These are phyloP conservation scores for Mangifera indica DNA, from an alignment of 345 rosid genomes.

Conservation along the genomic window DNA sequence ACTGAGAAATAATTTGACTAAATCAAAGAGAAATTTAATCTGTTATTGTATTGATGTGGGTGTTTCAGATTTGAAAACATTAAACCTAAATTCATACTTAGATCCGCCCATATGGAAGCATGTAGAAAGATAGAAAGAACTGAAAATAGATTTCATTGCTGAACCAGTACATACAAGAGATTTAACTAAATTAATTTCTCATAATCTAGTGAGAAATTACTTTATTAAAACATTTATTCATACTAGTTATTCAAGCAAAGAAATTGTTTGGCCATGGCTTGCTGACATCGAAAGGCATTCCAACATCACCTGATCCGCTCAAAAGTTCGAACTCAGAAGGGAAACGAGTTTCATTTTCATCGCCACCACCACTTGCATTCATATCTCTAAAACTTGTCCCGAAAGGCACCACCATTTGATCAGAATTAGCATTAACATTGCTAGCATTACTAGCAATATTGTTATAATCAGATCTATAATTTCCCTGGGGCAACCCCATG, in stretches of 20 bases:
- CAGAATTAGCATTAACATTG: not conserved
- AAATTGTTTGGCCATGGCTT: conserved; percentile 7
- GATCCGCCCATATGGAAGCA: too few relatives aligned
- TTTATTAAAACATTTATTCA: too few relatives aligned
- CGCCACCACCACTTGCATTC: not conserved
- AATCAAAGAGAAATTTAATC: too few relatives aligned
- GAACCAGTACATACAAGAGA: too few relatives aligned
- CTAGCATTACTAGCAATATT: not conserved
- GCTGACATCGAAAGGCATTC: conserved; percentile 6
- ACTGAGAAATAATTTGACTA: too few relatives aligned
- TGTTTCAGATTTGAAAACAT: too few relatives aligned
- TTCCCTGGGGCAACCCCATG: not conserved
- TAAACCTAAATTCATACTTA: too few relatives aligned
- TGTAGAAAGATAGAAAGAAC: not conserved
- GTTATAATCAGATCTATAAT: not conserved
- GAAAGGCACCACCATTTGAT: not conserved
- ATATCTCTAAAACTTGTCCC: not conserved
- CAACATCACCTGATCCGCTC: conserved; percentile 6
- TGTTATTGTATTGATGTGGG: too few relatives aligned
- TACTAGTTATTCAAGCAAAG: not conserved
- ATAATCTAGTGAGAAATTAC: too few relatives aligned
- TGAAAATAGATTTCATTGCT: not conserved
- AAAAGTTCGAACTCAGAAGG: not conserved
- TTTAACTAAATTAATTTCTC: too few relatives aligned
- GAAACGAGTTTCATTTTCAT: not conserved